Percentiles rank a stretch among this genome's conserved stretches.
Evolutionary conservation across 1,139 yeast genomes (phyloP).

Genomic region (Pichia sp.): DNA sequence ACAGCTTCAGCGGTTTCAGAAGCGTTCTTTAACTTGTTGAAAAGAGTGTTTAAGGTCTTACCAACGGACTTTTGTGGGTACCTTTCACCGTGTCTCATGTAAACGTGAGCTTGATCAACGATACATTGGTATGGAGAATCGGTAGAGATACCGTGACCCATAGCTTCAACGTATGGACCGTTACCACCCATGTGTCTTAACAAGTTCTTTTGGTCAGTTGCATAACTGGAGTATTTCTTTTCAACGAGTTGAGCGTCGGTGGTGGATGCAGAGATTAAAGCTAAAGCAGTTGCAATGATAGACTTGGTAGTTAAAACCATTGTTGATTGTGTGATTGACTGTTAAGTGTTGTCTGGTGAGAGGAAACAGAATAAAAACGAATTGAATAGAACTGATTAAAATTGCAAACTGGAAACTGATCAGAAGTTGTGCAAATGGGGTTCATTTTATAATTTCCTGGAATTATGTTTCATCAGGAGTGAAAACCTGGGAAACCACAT

Average conservation of each 20-base stretch:
- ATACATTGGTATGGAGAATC: constrained; percentile 51
- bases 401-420: too few species aligned
- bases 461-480: too few species aligned
- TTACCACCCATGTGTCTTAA: constrained; percentile 42
- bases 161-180: constrained; percentile 40
- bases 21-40: constrained; percentile 1
- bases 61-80: constrained; percentile 34
- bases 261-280: background rate
- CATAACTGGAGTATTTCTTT: constrained; percentile 1
- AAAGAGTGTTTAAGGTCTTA: background rate
- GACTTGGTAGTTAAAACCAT: background rate
- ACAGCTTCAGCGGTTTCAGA: background rate
- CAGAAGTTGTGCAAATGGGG: too few species aligned
- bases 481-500: too few species aligned
- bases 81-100: constrained; percentile 70
- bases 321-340: background rate
- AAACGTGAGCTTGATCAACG: constrained; percentile 61
- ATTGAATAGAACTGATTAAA: too few species aligned
- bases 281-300: background rate
- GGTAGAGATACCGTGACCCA: constrained; percentile 40
- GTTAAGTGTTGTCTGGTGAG: background rate
- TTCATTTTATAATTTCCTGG: too few species aligned
- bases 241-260: background rate
- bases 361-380: background rate
- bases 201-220: constrained; percentile 1